Conservation (phyloP, 345 rosid species). For the Eucalyptus curtisii region DNA sequence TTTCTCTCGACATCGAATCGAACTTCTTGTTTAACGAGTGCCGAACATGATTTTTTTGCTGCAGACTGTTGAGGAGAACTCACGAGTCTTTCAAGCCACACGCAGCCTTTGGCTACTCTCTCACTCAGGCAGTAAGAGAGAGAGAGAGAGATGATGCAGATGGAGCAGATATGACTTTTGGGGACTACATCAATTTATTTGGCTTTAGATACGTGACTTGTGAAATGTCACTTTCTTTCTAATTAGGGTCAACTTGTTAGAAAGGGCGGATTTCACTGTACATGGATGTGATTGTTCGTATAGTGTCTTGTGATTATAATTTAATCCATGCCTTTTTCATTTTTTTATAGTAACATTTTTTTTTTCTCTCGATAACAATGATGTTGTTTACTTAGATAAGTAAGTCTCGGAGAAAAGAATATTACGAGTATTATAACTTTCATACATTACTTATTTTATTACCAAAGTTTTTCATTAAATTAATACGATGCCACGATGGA, state of each 20-base stretch:
- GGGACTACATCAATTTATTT: neutral
- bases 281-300: neutral
- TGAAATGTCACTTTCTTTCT: neutral
- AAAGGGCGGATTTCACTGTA: neutral
- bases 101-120: neutral
- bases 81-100: neutral
- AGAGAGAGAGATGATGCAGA: neutral
- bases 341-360: neutral
- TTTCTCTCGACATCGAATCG: neutral
- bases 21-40: neutral
- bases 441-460: fast-evolving
- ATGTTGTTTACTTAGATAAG: no score
- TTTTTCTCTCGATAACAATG: neutral
- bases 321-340: neutral
- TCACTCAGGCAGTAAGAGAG: neutral
- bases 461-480: fast-evolving
- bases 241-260: neutral
- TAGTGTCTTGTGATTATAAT: neutral
- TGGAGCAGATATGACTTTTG: neutral
- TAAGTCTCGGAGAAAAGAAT: fast-evolving
- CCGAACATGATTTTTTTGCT: neutral
- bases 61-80: neutral
- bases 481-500: fast-evolving
- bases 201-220: neutral
- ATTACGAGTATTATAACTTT: neutral